A percentile compares a stretch with the other conserved stretches of the same genome.
These are phyloP conservation scores for Cryphonectria radicalis DNA, from an alignment of 2,329 filamentous ascomycete genomes.

Conservation along the genomic window DNA sequence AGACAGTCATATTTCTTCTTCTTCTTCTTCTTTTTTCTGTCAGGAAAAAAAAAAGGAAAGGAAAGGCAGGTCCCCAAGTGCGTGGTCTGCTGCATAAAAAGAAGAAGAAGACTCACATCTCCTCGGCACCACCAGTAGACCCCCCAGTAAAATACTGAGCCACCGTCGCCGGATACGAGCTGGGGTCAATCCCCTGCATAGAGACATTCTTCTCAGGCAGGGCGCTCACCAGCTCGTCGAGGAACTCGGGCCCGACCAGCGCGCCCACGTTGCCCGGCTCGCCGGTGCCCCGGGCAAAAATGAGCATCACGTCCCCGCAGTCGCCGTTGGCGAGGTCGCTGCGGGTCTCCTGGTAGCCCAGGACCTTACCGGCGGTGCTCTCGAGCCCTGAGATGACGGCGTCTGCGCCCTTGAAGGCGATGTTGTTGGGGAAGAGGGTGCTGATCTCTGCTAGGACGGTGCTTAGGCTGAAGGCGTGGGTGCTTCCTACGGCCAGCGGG, in stretches of 20 bases:
- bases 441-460: not conserved
- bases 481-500: not conserved
- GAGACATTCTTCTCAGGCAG: conserved; percentile 30
- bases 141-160: conserved; percentile 34
- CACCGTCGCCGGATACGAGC: conserved; percentile 33
- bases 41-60: too few species aligned
- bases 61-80: too few species aligned
- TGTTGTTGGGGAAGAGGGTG: conserved; percentile 24
- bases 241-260: conserved; percentile 35
- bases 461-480: conserved; percentile 5
- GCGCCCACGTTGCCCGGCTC: conserved; percentile 36
- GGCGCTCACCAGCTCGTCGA: conserved; percentile 30
- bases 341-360: conserved; percentile 24
- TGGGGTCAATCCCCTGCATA: conserved; percentile 35
- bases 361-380: conserved; percentile 8
- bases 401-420: conserved; percentile 23
- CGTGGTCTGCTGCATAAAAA: not conserved
- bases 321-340: conserved; percentile 20
- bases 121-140: conserved; percentile 29
- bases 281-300: conserved; percentile 38
- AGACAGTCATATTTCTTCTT: not conserved
- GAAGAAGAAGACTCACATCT: conserved; percentile 21
- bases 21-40: too few species aligned
- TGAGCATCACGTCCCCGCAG: conserved; percentile 33
- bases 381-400: conserved; percentile 1